Evolutionary conservation across 192 early-diverging fungal genomes (phyloP).

Genomic region (Gorgonomyces haynaldii): DNA sequence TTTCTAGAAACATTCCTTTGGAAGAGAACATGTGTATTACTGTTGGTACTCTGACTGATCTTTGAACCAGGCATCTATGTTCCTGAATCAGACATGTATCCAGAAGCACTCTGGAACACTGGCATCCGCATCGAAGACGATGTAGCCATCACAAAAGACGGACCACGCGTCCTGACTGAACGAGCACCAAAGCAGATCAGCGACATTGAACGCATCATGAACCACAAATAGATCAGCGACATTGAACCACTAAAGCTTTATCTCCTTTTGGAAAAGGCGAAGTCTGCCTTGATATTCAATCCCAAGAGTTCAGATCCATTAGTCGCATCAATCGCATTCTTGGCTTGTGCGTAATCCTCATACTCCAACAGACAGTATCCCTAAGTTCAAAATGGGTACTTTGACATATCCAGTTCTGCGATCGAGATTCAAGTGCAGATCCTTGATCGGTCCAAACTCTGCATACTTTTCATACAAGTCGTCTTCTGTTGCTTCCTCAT

Average conservation of each 20-base stretch:
- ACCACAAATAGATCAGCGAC: not conserved
- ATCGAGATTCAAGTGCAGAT: constrained; percentile 86
- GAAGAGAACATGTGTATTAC: constrained; percentile 82
- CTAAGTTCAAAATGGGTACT: constrained; percentile 42
- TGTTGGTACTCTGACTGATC: constrained; percentile 40
- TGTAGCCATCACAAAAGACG: constrained; percentile 56
- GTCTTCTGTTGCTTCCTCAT: constrained; percentile 92
- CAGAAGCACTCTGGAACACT: constrained; percentile 72
- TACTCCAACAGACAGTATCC: constrained; percentile 92
- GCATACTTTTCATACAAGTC: constrained; percentile 70
- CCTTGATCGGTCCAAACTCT: constrained; percentile 84
- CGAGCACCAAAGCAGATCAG: constrained; percentile 74
- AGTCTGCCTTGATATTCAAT: constrained; percentile 62
- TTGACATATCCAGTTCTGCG: constrained; percentile 92
- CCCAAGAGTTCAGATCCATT: constrained; percentile 67
- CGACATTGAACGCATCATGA: constrained; percentile 39
- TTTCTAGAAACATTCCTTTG: constrained; percentile 59
- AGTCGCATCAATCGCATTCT: constrained; percentile 59
- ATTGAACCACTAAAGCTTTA: no score
- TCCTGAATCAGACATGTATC: constrained; percentile 56
- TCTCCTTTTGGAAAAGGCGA: no score
- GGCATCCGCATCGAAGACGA: constrained; percentile 97
- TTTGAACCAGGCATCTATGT: constrained; percentile 87
- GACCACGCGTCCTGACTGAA: constrained; percentile 57
- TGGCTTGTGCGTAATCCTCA: constrained; percentile 64